These are phyloP conservation scores for Saturnispora silvae DNA, from an alignment of 805 yeast genomes.

Conservation along the genomic window DNA sequence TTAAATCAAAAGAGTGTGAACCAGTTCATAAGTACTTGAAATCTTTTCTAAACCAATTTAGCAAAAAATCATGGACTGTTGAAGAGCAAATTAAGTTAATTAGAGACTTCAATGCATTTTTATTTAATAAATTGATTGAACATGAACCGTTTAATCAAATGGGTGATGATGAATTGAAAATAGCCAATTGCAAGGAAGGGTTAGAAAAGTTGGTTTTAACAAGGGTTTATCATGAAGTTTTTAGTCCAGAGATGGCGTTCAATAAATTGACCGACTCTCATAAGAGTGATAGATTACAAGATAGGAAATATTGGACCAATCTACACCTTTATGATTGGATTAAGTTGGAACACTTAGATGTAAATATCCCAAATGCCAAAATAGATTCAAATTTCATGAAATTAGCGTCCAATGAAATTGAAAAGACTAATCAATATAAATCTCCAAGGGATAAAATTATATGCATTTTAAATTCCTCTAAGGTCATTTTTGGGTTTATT, in stretches of 20 bases:
- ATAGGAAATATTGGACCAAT: conserved; percentile 44
- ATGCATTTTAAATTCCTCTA: conserved; percentile 84
- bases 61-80: conserved; percentile 56
- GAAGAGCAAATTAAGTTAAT: conserved; percentile 72
- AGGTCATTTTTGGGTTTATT: conserved; percentile 80
- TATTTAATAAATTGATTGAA: conserved; percentile 47
- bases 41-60: conserved; percentile 73
- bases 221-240: conserved; percentile 64
- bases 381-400: conserved; percentile 44
- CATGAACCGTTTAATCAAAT: conserved; percentile 68
- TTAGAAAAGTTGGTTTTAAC: conserved; percentile 90
- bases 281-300: conserved; percentile 52
- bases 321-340: conserved; percentile 40
- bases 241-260: conserved; percentile 52
- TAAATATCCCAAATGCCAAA: conserved; percentile 39
- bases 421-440: conserved; percentile 69
- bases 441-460: conserved; percentile 94
- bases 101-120: conserved; percentile 64
- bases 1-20: conserved; percentile 69
- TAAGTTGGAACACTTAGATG: conserved; percentile 66
- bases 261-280: conserved; percentile 42
- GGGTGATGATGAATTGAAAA: conserved; percentile 37
- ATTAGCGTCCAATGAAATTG: conserved; percentile 64
- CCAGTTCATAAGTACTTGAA: conserved; percentile 80
- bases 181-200: conserved; percentile 77